These are phyloP conservation scores for Pseudonitzschia multiseries DNA, from an alignment of 108 stramenopile species.

Conservation along the genomic window DNA sequence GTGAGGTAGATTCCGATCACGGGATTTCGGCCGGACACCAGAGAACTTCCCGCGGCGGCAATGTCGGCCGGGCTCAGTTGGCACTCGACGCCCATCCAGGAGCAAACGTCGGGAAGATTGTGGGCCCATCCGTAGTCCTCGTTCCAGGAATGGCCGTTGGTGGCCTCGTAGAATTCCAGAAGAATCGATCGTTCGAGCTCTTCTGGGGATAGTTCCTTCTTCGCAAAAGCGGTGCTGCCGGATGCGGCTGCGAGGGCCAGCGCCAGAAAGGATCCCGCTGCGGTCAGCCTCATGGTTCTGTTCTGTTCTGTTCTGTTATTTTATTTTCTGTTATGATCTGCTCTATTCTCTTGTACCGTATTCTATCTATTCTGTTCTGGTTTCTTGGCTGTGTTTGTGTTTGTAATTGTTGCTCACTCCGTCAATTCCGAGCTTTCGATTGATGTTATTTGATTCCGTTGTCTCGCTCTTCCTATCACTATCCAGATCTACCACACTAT, in stretches of 20 bases:
- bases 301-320: neutral
- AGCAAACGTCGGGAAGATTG: slow-evolving; percentile 35
- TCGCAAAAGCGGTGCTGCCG: neutral
- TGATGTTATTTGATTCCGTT: too few relatives aligned
- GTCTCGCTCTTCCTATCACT: too few relatives aligned
- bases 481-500: too few relatives aligned
- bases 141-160: slow-evolving; percentile 37
- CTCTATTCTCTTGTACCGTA: too few relatives aligned
- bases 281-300: neutral
- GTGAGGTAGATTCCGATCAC: slow-evolving; percentile 21
- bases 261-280: neutral
- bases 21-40: neutral
- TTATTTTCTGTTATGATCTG: too few relatives aligned
- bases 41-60: neutral
- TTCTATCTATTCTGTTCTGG: too few relatives aligned
- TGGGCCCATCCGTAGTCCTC: slow-evolving; percentile 31
- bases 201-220: neutral
- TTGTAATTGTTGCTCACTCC: too few relatives aligned
- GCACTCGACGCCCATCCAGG: slow-evolving; percentile 37
- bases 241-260: neutral
- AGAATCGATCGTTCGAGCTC: slow-evolving; percentile 26
- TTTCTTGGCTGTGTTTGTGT: too few relatives aligned
- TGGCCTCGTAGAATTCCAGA: slow-evolving; percentile 32
- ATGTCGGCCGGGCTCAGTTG: neutral
- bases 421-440: too few relatives aligned